Conservation (phyloP, 495 filamentous ascomycete species). For the Penicillium canescens region DNA sequence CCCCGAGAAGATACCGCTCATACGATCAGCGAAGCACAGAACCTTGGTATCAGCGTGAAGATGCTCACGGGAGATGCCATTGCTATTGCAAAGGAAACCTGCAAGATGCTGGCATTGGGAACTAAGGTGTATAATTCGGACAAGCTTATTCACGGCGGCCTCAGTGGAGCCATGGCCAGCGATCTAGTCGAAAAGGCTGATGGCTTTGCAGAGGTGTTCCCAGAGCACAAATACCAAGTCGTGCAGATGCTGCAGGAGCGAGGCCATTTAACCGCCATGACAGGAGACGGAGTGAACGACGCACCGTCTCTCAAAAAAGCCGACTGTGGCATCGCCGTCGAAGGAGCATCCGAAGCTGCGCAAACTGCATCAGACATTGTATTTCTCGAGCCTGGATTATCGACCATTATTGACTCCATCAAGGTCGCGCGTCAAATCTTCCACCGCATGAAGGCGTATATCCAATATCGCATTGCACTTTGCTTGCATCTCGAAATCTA, state of each 20-base stretch:
- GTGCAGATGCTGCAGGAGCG: conserved; percentile 96
- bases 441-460: conserved; percentile 79
- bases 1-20: conserved; percentile 75
- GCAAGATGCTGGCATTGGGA: conserved; percentile 74
- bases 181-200: conserved; percentile 73
- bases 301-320: conserved; percentile 95
- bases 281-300: conserved; percentile 97
- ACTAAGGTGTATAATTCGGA: conserved; percentile 76
- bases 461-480: conserved; percentile 76
- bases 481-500: conserved; percentile 75
- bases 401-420: conserved; percentile 72
- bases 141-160: conserved; percentile 67
- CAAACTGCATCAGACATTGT: conserved; percentile 76
- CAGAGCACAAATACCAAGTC: conserved; percentile 97
- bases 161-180: conserved; percentile 67
- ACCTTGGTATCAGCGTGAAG: conserved; percentile 71
- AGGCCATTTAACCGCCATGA: conserved; percentile 97
- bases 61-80: conserved; percentile 77
- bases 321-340: conserved; percentile 73
- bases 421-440: conserved; percentile 76
- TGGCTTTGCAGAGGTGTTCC: conserved; percentile 86
- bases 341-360: conserved; percentile 72
- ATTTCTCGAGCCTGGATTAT: conserved; percentile 72
- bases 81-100: conserved; percentile 75
- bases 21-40: conserved; percentile 71